A percentile compares a stretch with the other conserved stretches of the same genome.
phyloP scores from a whole-genome alignment of 805 yeast species.

The Saturnispora quitensis region DNA sequence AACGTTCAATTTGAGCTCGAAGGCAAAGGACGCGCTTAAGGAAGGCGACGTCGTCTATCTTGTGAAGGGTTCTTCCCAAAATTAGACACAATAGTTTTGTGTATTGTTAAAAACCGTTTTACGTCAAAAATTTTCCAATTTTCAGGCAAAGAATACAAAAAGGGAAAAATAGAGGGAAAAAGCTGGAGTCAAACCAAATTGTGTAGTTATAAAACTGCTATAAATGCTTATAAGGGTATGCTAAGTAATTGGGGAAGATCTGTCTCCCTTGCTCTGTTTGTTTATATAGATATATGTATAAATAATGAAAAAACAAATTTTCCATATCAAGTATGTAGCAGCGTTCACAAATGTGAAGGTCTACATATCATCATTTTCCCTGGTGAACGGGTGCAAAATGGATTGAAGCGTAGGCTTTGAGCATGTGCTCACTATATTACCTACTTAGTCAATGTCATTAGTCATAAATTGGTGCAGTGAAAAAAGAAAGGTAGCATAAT shows the following conservation, averaged over 20 bases:
- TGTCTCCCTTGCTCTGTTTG: background rate
- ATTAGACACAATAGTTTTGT: background rate
- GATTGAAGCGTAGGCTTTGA: background rate
- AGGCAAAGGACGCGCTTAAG: slow-evolving; percentile 31
- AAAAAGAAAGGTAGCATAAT: background rate
- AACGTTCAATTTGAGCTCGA: slow-evolving; percentile 24
- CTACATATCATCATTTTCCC: background rate
- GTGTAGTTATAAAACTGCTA: background rate
- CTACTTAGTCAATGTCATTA: background rate
- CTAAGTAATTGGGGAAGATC: background rate
- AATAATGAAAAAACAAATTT: background rate
- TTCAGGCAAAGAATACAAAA: background rate
- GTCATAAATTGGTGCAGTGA: background rate
- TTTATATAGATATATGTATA: background rate
- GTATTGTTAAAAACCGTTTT: background rate
- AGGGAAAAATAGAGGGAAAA: background rate
- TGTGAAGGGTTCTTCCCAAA: slow-evolving; percentile 34
- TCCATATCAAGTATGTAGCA: background rate
- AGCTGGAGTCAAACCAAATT: background rate
- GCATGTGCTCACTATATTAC: background rate
- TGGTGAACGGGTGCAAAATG: background rate
- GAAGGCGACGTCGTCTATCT: slow-evolving; percentile 45
- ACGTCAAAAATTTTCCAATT: background rate
- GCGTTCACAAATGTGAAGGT: background rate
- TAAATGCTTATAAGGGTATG: background rate